Evolutionary conservation across 2,329 filamentous ascomycete genomes (phyloP), one percentile per base, ranked within the genome.

Genomic region (Chrysoporthe austroafricana): DNA sequence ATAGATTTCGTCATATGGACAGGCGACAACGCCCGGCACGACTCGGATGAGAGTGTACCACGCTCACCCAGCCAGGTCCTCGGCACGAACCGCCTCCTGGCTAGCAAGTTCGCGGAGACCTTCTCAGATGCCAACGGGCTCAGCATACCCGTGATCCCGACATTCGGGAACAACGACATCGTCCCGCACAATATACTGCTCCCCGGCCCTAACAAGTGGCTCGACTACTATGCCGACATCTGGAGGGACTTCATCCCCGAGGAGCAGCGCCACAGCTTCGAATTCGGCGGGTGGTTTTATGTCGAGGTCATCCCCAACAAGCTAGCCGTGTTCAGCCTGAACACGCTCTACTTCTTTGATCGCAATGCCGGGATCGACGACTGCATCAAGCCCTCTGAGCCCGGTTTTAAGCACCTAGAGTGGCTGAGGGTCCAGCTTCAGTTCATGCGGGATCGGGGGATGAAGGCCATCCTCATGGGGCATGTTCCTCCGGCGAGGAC

Each of bases 151-250:
- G 88, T 98, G 42, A 85, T 99, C 26, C 94, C 96, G 0, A 97
- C 90, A 0, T 90, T 97, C 73, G 96, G 96, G 69, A 99, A 99
- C 81, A 99, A 99, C 79, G 96, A 99, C 75, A 94, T 99, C 68
- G 88, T 97, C 69, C 96, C 96, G 1, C 96, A 99, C 81, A 99
- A 99, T 75, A 96, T 98, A 75, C 89, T 99, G 77, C 83, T 88
- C 54, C 84, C 88, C 0, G 96, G 95, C 0, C 96, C 96, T 18
- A 97, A 97, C 74, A 86, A 86, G 71, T 97, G 95, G 90, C 91
- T 97, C 0, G 86, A 86, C 68, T 85, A 85, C 59, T 97, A 96
- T 73, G 82, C 88, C 36, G 84, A 91, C 32, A 88, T 98, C 32
- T 99, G 96, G 96, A 81, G 82, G 60, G 85, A 85, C 48, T 97